Percentiles rank a stretch among this genome's conserved stretches.
Conservation (phyloP, 2,329 filamentous ascomycete genomes). For the Hypoxylon sp. region DNA sequence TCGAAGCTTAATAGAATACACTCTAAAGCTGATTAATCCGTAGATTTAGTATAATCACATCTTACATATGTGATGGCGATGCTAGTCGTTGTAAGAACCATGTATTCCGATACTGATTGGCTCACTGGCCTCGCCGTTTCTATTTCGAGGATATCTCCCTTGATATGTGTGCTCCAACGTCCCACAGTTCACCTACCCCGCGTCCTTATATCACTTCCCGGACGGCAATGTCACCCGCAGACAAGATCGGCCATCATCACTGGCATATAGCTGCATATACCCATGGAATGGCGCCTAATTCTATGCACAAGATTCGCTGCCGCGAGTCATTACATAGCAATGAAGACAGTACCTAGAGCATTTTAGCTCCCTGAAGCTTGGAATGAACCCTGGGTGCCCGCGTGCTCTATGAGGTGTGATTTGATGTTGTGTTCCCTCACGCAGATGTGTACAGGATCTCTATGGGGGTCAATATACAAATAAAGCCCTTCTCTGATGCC, state of each 20-base stretch:
- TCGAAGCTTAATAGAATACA: not conserved
- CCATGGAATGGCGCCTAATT: conserved; percentile 35
- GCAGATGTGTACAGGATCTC: conserved; percentile 4
- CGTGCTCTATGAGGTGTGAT: conserved; percentile 27
- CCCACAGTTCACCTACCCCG: conserved; percentile 36
- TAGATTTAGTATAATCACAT: conserved; percentile 22
- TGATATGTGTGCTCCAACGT: conserved; percentile 34
- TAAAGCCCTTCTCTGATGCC: conserved; percentile 36
- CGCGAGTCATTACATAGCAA: conserved; percentile 8
- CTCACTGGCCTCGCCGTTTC: conserved; percentile 22
- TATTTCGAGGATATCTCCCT: conserved; percentile 34
- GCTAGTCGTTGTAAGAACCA: conserved; percentile 15
- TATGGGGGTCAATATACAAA: conserved; percentile 13
- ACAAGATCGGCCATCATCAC: conserved; percentile 28
- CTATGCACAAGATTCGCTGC: conserved; percentile 17
- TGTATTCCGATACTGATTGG: conserved; percentile 30
- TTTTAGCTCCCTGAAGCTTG: conserved; percentile 16
- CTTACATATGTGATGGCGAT: conserved; percentile 20
- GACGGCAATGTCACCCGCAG: conserved; percentile 28
- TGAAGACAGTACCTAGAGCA: conserved; percentile 4
- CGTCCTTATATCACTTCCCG: conserved; percentile 26
- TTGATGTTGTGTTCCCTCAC: conserved; percentile 27
- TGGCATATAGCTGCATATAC: conserved; percentile 37
- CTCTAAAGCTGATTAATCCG: not conserved
- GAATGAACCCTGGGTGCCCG: conserved; percentile 9